Evolutionary conservation across 768 basidiomycete species (phyloP).

Genomic region (Hirschioporus abietinus): DNA sequence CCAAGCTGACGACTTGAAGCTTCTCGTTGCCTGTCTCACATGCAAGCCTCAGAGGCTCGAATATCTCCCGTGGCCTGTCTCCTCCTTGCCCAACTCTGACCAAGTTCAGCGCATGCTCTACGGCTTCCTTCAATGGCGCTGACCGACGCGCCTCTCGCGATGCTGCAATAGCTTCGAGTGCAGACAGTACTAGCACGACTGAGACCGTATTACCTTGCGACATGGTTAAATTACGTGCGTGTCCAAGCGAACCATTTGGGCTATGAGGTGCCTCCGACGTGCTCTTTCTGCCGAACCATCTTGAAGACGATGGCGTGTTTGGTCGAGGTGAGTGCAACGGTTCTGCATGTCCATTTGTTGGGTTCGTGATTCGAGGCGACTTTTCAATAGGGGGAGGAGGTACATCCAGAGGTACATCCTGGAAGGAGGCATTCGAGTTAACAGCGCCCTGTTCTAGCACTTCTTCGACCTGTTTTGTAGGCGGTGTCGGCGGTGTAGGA

Average conservation of each 20-base stretch:
- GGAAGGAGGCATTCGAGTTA: constrained; percentile 3
- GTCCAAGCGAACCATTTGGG: constrained; percentile 8
- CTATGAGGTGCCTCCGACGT: constrained; percentile 1
- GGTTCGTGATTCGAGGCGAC: not conserved
- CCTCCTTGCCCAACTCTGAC: constrained; percentile 70
- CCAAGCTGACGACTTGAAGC: constrained; percentile 92
- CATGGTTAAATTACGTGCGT: constrained; percentile 31
- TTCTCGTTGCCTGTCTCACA: constrained; percentile 94
- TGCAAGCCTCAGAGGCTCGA: constrained; percentile 92
- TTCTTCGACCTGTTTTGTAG: not conserved
- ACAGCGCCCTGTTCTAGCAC: not conserved
- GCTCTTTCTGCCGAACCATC: not conserved
- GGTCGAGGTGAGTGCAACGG: not conserved
- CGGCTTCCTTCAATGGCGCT: constrained; percentile 72
- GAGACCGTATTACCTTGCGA: constrained; percentile 70
- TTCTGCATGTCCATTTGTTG: not conserved
- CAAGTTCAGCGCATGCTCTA: constrained; percentile 77
- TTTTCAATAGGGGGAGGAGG: constrained; percentile 3
- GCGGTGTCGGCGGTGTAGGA: constrained; percentile 1
- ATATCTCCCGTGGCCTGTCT: constrained; percentile 78
- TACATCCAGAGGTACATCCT: not conserved
- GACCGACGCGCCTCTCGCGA: constrained; percentile 89
- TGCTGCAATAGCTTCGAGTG: constrained; percentile 77
- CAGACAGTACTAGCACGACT: constrained; percentile 74
- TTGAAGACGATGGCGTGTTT: not conserved